phyloP scores from a whole-genome alignment of 768 basidiomycete species.

The Russula lepida region DNA sequence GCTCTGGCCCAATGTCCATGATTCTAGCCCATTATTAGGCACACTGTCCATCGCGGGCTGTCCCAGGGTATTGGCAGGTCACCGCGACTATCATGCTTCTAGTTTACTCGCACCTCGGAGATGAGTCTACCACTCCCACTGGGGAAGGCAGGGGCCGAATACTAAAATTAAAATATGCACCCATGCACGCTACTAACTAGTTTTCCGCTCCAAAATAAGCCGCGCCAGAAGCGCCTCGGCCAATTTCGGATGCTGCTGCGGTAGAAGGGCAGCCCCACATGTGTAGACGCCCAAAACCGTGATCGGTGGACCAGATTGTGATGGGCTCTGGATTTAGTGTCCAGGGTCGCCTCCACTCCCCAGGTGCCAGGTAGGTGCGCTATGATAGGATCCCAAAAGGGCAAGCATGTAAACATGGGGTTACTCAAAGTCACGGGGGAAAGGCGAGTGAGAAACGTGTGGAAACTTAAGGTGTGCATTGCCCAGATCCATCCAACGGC shows the following conservation, averaged over 20 bases:
- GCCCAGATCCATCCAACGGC: conserved; percentile 3
- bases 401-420: background rate
- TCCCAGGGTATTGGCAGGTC: background rate
- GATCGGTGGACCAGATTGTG: conserved; percentile 9
- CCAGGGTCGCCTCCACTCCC: conserved; percentile 2
- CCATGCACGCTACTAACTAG: background rate
- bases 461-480: conserved; percentile 5
- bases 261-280: background rate
- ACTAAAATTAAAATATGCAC: conserved; percentile 15
- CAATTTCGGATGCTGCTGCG: conserved; percentile 6
- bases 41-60: background rate
- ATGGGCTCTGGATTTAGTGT: background rate
- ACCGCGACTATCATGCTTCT: conserved; percentile 4
- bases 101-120: conserved; percentile 11
- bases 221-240: conserved; percentile 7
- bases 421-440: conserved; percentile 5
- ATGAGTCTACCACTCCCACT: conserved; percentile 1
- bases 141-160: background rate
- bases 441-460: background rate
- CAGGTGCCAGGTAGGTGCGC: background rate
- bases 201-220: background rate
- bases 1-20: background rate
- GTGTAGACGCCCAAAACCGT: conserved; percentile 2
- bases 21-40: background rate
- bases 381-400: background rate